Evolutionary conservation across 805 yeast species (phyloP), one percentile per base, ranked within the genome.

Genomic region (Wickerhamiella vanderwaltii): DNA sequence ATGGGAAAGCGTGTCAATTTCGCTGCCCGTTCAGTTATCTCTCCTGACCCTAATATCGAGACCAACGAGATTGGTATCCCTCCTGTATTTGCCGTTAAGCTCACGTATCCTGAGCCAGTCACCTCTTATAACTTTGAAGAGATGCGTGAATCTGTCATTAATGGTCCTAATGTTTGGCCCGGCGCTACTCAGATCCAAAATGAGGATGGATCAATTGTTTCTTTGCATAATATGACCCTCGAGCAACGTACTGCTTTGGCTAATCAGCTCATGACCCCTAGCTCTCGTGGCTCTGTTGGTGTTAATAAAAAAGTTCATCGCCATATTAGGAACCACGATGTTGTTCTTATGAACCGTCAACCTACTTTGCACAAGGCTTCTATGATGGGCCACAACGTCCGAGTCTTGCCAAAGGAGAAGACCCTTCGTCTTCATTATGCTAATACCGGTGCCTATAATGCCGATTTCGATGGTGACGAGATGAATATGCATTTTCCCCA

Each of bases 1-100:
- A 91, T 91, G 99, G 99, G 99, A 60, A 91, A 91, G 72, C 91
- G 98, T 73, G 99, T 91, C 46, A 96, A 91, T 63, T 91, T 86
- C 59, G 88, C 97, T 29, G 98, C 98, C 7, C 85, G 98, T 69
- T 87, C 98, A 2, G 99, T 91, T 57, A 91, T 91, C 69, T 87
- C 98, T 7, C 97, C 97, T 5, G 99, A 91, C 66, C 99, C 99
- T 44, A 91, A 82, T 67, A 72, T 91, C 53, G 98, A 91, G 66
- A 93, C 98, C 11, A 85, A 87, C 59, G 95, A 91, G 64, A 88
- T 91, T 58, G 99, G 98, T 66, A 88, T 91, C 43, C 99, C 99
- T 24, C 98, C 98, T 0, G 98, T 93, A 12, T 91, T 91, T 56
- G 99, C 99, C 13, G 78, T 74, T 46, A 88, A 87, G 61, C 71